These are phyloP conservation scores for Hypoxylon rubiginosum DNA, from an alignment of 2,329 filamentous ascomycete species.

Conservation along the genomic window DNA sequence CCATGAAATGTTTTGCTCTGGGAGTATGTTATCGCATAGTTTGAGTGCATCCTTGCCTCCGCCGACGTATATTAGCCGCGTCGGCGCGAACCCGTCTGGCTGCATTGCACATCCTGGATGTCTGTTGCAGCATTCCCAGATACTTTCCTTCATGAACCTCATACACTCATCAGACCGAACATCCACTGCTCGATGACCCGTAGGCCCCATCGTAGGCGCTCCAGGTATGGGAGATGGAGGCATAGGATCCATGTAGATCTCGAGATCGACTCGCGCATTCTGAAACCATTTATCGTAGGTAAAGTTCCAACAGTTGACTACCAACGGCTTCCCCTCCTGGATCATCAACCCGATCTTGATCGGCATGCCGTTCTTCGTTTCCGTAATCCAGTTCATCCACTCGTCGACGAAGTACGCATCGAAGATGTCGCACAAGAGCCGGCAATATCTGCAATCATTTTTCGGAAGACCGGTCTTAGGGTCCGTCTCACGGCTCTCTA, in stretches of 20 bases:
- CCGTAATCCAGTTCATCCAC: conserved; percentile 40
- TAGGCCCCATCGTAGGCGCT: conserved; percentile 26
- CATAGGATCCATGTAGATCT: conserved; percentile 37
- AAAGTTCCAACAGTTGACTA: conserved; percentile 41
- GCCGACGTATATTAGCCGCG: conserved; percentile 28
- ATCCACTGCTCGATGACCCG: conserved; percentile 26
- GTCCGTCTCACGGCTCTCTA: conserved; percentile 34
- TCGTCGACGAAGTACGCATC: conserved; percentile 40
- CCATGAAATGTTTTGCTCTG: conserved; percentile 22
- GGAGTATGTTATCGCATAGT: conserved; percentile 19
- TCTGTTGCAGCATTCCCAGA: conserved; percentile 28
- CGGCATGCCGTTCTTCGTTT: conserved; percentile 38
- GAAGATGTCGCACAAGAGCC: conserved; percentile 38
- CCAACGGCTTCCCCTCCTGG: conserved; percentile 31
- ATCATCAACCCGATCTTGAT: conserved; percentile 39
- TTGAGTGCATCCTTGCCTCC: conserved; percentile 25
- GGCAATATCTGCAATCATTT: conserved; percentile 38
- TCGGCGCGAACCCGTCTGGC: conserved; percentile 24
- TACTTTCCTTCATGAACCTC: conserved; percentile 37
- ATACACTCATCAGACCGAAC: conserved; percentile 32
- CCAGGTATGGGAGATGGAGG: conserved; percentile 27
- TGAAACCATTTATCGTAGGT: conserved; percentile 40
- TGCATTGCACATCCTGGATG: conserved; percentile 25
- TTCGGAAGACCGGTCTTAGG: conserved; percentile 31
- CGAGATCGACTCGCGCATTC: conserved; percentile 34